Base-by-base conservation (phyloP, 495 filamentous ascomycete genomes). In the Entonaema liquescens region DNA sequence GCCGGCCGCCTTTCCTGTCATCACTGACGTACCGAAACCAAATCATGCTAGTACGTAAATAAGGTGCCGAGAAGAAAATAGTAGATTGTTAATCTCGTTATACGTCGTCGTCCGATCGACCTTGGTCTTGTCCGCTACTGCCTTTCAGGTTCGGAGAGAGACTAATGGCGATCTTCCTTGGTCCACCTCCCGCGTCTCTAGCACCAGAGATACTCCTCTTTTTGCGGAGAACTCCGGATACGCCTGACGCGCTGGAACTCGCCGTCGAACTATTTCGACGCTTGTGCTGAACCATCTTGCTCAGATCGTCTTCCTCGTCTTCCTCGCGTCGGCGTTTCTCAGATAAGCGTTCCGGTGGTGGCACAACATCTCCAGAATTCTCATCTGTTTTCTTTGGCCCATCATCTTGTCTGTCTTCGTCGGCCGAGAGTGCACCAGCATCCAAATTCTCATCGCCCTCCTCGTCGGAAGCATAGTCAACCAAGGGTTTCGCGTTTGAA, bases 271-370 rank as follows among this genome's bases (percentile, higher is more conserved):
- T 87, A 59, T 84, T 93, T 66, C 91, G 84, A 49, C 90, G 85
- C 78, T 94, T 93, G 62, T 86, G 85, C 38, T 84, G 84, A 8
- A 89, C 83, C 65, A 95, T 83, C 75, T 93, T 95, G 21, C 86
- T 87, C 23, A 97, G 79, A 62, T 91, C 92, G 70, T 97, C 93
- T 55, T 97, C 94, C 44, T 94, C 92, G 59, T 90, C 88, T 68
- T 97, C 93, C 72, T 97, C 94, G 40, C 95, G 87, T 47, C 95
- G 86, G 62, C 95, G 91, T 76, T 97, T 97, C 79, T 97, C 94
- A 0, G 93, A 89, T n/a, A 97, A 73, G 59, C 92, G 84, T 74
- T 96, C 93, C 0, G 89, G 92, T 35, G 87, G 89, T 5, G 87
- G 81, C 5, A 64, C 72, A 5, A 65, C 38, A 73, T 83, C 64